Evolutionary conservation across 139 green algal species (phyloP), one percentile per base, ranked within the genome.

Genomic region (Raphidocelis subcapitata): DNA sequence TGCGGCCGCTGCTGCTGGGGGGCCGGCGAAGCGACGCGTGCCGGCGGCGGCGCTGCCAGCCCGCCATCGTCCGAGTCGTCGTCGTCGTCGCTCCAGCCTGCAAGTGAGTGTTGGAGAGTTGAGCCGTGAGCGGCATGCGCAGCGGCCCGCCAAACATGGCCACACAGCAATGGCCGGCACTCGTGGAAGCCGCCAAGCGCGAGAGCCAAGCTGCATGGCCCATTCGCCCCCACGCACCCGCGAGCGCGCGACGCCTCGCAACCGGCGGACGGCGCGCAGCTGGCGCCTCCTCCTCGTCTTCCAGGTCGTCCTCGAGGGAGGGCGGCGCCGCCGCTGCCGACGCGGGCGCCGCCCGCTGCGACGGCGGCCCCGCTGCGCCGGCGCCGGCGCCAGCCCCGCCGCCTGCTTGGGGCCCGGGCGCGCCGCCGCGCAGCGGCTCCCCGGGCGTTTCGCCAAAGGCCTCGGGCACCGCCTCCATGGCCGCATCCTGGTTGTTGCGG

Each of bases 41-140:
- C 41, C 12, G 41, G 8, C 8, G 41, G 8, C 8, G 8, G 41
- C 41, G 12, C 12, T 49, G 41, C 41, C 8, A 28, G 10, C 8
- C 8, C 8, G 24, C 14, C 55, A 12, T 62, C 55, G 26, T 62
- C 55, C n/a, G n/a, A n/a, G 16, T 62, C 55, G 55, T 62, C 55
- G 55, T 62, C 55, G 24, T 62, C 55, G 26, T 62, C 55, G 26
- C 55, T 62, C 55, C 55, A 62, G 14, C 16, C 55, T 62, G 55
- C 24, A 62, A 62, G 5, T 8, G 5, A 62, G 14, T 28, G 10
- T 12, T 62, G 26, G n/a, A 31, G 26, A 15, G 10, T 28, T 28
- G 55, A 62, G 8, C 26, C 5, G 26, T 12, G n/a, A 29, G 16
- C 10, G 55, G 24, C 24, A 62, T 14, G 5, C 8, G 55, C 8